These are phyloP conservation scores for Mycena epipterygia DNA, from an alignment of 768 basidiomycete genomes.

Conservation along the genomic window DNA sequence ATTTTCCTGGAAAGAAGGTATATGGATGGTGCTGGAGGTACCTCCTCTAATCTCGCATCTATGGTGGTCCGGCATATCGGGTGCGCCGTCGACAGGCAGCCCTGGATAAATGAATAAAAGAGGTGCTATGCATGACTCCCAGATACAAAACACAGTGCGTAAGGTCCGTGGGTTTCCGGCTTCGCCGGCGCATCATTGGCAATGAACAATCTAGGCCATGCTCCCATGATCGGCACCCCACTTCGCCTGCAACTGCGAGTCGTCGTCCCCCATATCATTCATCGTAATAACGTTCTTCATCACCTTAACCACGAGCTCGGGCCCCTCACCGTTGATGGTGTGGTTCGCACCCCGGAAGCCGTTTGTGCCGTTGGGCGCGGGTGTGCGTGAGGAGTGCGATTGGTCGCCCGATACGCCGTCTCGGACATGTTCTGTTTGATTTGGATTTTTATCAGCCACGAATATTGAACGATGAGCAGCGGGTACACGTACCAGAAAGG, in stretches of 20 bases:
- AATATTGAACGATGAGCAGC: background rate
- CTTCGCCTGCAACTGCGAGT: background rate
- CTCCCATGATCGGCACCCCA: background rate
- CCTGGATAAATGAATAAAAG: too few relatives aligned
- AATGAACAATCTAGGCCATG: too few relatives aligned
- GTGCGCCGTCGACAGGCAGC: too few relatives aligned
- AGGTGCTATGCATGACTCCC: too few relatives aligned
- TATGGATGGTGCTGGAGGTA: too few relatives aligned
- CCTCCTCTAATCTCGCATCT: too few relatives aligned
- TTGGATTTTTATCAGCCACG: background rate
- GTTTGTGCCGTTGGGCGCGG: background rate
- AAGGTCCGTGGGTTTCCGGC: too few relatives aligned
- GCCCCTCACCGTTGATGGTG: background rate
- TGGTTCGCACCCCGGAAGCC: background rate
- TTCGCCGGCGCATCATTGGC: too few relatives aligned
- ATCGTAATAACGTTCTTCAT: slow-evolving; percentile 24
- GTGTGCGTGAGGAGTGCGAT: slow-evolving; percentile 3
- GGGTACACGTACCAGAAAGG: slow-evolving; percentile 27
- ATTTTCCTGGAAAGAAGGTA: too few relatives aligned
- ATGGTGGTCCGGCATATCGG: too few relatives aligned
- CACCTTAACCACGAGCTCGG: slow-evolving; percentile 6
- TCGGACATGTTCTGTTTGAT: slow-evolving; percentile 15
- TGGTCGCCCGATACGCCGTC: slow-evolving; percentile 22
- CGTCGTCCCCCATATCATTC: slow-evolving; percentile 22
- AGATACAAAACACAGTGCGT: too few relatives aligned